Evolutionary conservation across 2,329 filamentous ascomycete species (phyloP).

Genomic region (Emericellopsis cladophorae): DNA sequence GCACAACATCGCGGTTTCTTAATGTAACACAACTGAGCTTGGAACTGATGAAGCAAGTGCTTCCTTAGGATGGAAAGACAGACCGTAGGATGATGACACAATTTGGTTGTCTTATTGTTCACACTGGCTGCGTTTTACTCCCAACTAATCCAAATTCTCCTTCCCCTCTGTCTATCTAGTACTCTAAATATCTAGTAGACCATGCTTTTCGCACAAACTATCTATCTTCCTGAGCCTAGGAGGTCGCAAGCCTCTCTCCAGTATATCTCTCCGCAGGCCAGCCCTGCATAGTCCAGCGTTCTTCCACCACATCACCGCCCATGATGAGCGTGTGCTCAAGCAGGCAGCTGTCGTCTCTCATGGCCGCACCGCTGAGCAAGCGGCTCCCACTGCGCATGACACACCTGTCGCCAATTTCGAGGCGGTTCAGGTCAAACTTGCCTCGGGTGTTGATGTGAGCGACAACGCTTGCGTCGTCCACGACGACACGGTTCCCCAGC

Average conservation of each 20-base stretch:
- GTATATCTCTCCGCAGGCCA: slow-evolving; percentile 27
- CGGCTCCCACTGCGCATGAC: slow-evolving; percentile 38
- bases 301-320: slow-evolving; percentile 40
- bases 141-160: too few species aligned
- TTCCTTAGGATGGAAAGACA: too few species aligned
- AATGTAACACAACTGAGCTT: too few species aligned
- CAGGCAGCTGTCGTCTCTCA: slow-evolving; percentile 38
- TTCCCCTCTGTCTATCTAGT: too few species aligned
- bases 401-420: slow-evolving; percentile 35
- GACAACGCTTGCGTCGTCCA: slow-evolving; percentile 44
- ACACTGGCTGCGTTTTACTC: too few species aligned
- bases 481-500: slow-evolving; percentile 36
- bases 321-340: slow-evolving; percentile 46
- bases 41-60: too few species aligned
- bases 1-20: too few species aligned
- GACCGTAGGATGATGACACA: too few species aligned
- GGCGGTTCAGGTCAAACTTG: slow-evolving; percentile 39
- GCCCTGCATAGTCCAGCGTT: slow-evolving; percentile 36
- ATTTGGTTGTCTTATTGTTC: too few species aligned
- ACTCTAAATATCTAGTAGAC: too few species aligned
- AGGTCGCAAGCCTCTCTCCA: background rate
- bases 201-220: too few species aligned
- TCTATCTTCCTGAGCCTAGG: too few species aligned
- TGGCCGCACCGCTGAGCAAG: slow-evolving; percentile 37
- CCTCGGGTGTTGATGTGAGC: slow-evolving; percentile 44